Evolutionary conservation across 2,329 filamentous ascomycete species (phyloP).

Genomic region (Ustulina deusta): DNA sequence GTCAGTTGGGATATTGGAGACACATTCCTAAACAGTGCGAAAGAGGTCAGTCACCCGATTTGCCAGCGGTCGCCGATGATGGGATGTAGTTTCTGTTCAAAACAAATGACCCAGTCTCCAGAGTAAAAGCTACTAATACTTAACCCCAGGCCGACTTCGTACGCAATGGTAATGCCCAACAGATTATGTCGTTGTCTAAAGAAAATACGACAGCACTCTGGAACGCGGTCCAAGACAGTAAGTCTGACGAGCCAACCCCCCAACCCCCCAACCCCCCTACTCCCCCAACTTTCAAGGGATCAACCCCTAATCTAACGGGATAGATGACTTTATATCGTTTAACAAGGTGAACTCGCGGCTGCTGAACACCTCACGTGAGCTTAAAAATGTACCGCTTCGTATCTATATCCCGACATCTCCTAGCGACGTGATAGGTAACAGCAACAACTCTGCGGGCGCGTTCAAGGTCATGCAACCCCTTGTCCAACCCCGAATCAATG

Average conservation of each 20-base stretch:
- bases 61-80: not conserved
- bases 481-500: constrained; percentile 60
- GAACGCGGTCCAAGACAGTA: constrained; percentile 81
- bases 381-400: constrained; percentile 87
- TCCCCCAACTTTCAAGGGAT: constrained; percentile 4
- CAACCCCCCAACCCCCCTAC: not conserved
- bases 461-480: constrained; percentile 83
- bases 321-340: constrained; percentile 80
- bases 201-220: constrained; percentile 86
- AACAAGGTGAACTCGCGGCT: constrained; percentile 80
- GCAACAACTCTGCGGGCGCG: constrained; percentile 57
- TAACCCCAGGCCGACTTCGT: constrained; percentile 78
- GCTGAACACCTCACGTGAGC: constrained; percentile 77
- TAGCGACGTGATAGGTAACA: constrained; percentile 49
- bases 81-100: not conserved
- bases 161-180: constrained; percentile 87
- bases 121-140: constrained; percentile 15
- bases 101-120: not conserved
- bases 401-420: constrained; percentile 80
- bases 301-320: not conserved
- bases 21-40: constrained; percentile 73
- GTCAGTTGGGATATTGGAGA: constrained; percentile 70
- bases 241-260: constrained; percentile 42
- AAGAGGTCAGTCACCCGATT: constrained; percentile 61
- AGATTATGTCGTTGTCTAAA: constrained; percentile 89